Evolutionary conservation across 805 yeast genomes (phyloP).

Genomic region (Saturnispora besseyi): DNA sequence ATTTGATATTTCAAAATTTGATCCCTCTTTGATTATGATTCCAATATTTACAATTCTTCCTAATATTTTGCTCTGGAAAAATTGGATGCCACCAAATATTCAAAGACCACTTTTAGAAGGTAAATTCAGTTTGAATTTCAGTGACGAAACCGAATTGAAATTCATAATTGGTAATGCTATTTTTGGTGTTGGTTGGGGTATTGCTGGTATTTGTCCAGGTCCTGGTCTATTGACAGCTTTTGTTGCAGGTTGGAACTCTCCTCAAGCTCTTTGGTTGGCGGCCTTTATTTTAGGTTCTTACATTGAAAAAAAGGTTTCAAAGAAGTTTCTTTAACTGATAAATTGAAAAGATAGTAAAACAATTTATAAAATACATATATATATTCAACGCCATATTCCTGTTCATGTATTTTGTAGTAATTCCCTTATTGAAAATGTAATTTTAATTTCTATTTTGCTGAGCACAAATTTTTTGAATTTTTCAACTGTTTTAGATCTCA

Average conservation of each 20-base stretch:
- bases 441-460: too few species aligned
- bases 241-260: slow-evolving; percentile 14
- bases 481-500: not conserved
- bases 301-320: slow-evolving; percentile 36
- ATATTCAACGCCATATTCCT: too few species aligned
- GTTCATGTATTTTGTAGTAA: too few species aligned
- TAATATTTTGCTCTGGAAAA: slow-evolving; percentile 32
- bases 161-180: slow-evolving; percentile 35
- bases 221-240: slow-evolving; percentile 34
- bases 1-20: slow-evolving; percentile 29
- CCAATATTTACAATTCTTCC: slow-evolving; percentile 37
- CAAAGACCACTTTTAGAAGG: slow-evolving; percentile 18
- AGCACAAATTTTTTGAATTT: not conserved
- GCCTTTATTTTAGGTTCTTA: slow-evolving; percentile 24
- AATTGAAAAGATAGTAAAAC: too few species aligned
- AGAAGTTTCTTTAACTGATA: not conserved
- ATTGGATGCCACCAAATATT: slow-evolving; percentile 13
- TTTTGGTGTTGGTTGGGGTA: slow-evolving; percentile 48
- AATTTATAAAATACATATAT: too few species aligned
- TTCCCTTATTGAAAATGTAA: too few species aligned
- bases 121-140: slow-evolving; percentile 20
- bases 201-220: slow-evolving; percentile 45
- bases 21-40: slow-evolving; percentile 40
- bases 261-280: slow-evolving; percentile 24
- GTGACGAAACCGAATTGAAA: slow-evolving; percentile 19